Evolutionary conservation across 2,329 filamentous ascomycete species (phyloP).

Genomic region (Ophioceras dolichostomum): DNA sequence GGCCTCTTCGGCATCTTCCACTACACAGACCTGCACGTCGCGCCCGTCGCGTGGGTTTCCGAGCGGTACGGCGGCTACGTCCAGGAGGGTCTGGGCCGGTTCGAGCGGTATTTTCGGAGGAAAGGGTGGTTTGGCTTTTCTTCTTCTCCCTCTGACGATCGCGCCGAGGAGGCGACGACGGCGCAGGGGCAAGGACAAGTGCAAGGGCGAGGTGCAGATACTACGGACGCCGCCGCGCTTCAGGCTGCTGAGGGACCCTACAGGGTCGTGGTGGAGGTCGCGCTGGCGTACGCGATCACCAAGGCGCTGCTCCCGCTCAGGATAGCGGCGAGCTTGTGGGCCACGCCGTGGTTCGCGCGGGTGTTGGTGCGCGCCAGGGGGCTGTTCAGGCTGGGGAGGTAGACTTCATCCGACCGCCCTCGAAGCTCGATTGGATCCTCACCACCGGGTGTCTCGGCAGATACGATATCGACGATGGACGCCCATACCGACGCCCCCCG

Average conservation of each 20-base stretch:
- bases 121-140: conserved; percentile 70
- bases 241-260: conserved; percentile 28
- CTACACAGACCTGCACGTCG: conserved; percentile 50
- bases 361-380: conserved; percentile 32
- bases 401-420: not conserved
- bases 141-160: conserved; percentile 15
- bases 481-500: too few relatives aligned
- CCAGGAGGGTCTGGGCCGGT: conserved; percentile 55
- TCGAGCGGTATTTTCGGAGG: conserved; percentile 62
- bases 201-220: conserved; percentile 7
- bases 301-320: conserved; percentile 73
- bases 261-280: conserved; percentile 55
- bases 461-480: too few relatives aligned
- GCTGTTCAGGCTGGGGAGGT: not conserved
- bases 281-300: conserved; percentile 80
- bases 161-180: conserved; percentile 10
- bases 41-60: conserved; percentile 41
- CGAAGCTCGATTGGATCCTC: too few relatives aligned
- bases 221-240: conserved; percentile 9
- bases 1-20: conserved; percentile 69
- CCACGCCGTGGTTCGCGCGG: conserved; percentile 83
- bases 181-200: too few relatives aligned
- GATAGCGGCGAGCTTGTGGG: conserved; percentile 70
- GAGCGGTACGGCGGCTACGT: conserved; percentile 37
- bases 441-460: too few relatives aligned